Conservation (phyloP, 2,329 filamentous ascomycete species). For the Capronia epimyces region DNA sequence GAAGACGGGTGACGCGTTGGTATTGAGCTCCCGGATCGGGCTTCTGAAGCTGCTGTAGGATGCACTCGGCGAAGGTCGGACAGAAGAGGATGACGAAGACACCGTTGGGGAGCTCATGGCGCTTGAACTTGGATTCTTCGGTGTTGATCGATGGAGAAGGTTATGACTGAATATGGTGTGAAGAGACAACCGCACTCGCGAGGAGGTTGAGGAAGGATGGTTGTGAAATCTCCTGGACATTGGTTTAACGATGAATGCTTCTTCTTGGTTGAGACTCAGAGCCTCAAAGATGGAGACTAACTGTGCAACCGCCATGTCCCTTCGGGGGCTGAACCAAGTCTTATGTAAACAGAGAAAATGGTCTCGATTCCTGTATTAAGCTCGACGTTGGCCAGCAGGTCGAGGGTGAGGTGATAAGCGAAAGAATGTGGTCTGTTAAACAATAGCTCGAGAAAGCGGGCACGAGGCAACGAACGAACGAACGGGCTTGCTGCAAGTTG, state of each 20-base stretch:
- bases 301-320: constrained; percentile 27
- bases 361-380: not conserved
- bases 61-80: constrained; percentile 29
- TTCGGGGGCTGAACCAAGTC: not conserved
- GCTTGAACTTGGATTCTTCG: constrained; percentile 9
- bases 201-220: constrained; percentile 17
- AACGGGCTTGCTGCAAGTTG: constrained; percentile 1
- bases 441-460: not conserved
- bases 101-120: constrained; percentile 3
- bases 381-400: constrained; percentile 19
- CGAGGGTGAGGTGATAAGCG: not conserved
- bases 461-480: not conserved
- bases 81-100: constrained; percentile 19
- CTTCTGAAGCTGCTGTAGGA: constrained; percentile 32
- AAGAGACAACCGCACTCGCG: constrained; percentile 19
- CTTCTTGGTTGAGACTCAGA: constrained; percentile 1
- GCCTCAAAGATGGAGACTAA: constrained; percentile 25
- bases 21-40: constrained; percentile 31
- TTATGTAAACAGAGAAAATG: constrained; percentile 1
- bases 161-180: constrained; percentile 24
- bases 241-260: constrained; percentile 20
- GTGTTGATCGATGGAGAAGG: constrained; percentile 8
- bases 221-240: constrained; percentile 18
- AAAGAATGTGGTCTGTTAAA: constrained; percentile 15
- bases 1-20: constrained; percentile 8